Base-by-base conservation (phyloP, 2,329 filamentous ascomycete species). In the Aspergillus puulaauensis region DNA sequence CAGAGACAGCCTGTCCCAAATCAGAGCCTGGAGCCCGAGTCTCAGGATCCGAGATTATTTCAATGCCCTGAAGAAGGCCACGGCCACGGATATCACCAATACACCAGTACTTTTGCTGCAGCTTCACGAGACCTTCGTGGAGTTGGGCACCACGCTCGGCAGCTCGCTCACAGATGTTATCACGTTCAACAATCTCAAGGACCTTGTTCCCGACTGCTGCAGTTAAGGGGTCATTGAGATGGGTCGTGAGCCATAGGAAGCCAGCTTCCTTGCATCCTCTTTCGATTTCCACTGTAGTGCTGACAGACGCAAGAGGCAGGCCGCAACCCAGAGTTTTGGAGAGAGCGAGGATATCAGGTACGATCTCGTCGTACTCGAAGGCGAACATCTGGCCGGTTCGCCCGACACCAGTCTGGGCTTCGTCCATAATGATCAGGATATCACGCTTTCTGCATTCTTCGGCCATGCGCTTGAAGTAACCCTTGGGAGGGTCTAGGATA, bases 261-360 rank as follows among this genome's bases (percentile, higher is more conserved):
- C 78, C 80, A 3, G 74, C 73, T 17, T 83, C 78, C 11, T 71
- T 70, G 33, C 79, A 81, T 2, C 76, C 75, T 3, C 71, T 68
- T 43, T 80, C 83, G 46, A 88, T 84, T 33, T 79, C 75, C 4
- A 77, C 74, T 44, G 79, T 83, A 0, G 85, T 86, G 2, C 83
- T 75, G 1, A 88, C 83, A 0, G 85, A 80, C 49, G 79, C 80
- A 3, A 88, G 73, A 1, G 86, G 84, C 0, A 88, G 71, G 0
- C 85, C 84, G 64, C 83, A 84, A 0, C 84, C 85, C 0, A 87
- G 74, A 0, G 84, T 87, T 69, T 87, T 88, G 61, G 80, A 83
- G 6, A 88, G 72, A 0, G 82, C 82, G 6, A 87, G 70, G 37
- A 89, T 86, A 64, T 89, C 77, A 7, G 83, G 78, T n/a, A 83